Conservation (phyloP, 2,329 filamentous ascomycete genomes). For the Neopestalotiopsis sp. region DNA sequence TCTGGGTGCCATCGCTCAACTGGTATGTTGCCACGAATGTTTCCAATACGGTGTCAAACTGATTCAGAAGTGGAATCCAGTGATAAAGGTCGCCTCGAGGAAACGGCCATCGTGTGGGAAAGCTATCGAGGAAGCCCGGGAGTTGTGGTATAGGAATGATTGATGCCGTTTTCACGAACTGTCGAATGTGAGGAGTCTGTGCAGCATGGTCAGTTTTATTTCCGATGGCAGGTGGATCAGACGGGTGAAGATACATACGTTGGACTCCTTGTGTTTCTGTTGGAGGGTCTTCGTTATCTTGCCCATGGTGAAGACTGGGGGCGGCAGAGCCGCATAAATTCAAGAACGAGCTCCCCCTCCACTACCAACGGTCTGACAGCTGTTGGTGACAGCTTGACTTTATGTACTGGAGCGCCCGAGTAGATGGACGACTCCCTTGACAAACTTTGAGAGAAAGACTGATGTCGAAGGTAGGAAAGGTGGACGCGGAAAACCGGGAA, state of each 20-base stretch:
- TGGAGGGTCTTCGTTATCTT: conserved; percentile 73
- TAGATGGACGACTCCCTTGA: conserved; percentile 32
- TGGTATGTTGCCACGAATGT: conserved; percentile 81
- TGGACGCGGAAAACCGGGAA: neutral
- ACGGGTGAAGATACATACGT: conserved; percentile 52
- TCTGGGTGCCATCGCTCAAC: conserved; percentile 80
- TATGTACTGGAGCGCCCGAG: conserved; percentile 33
- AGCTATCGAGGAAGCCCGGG: conserved; percentile 75
- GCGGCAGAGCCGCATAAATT: conserved; percentile 62
- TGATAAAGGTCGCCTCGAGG: conserved; percentile 95
- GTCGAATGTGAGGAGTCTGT: conserved; percentile 85
- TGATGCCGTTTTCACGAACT: conserved; percentile 76
- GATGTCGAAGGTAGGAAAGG: neutral
- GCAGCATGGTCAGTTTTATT: conserved; percentile 30
- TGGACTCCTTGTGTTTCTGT: conserved; percentile 68
- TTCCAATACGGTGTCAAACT: conserved; percentile 89
- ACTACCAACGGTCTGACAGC: conserved; percentile 49
- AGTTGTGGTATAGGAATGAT: conserved; percentile 75
- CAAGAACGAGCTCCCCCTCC: conserved; percentile 59
- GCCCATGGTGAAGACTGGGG: conserved; percentile 62
- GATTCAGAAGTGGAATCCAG: conserved; percentile 94
- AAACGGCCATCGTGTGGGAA: conserved; percentile 92
- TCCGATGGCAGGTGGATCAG: conserved; percentile 14
- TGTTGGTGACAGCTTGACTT: conserved; percentile 45
- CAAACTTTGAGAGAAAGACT: neutral